These are phyloP conservation scores for Penicillium sp. DNA, from an alignment of 2,329 filamentous ascomycete genomes.

Conservation along the genomic window DNA sequence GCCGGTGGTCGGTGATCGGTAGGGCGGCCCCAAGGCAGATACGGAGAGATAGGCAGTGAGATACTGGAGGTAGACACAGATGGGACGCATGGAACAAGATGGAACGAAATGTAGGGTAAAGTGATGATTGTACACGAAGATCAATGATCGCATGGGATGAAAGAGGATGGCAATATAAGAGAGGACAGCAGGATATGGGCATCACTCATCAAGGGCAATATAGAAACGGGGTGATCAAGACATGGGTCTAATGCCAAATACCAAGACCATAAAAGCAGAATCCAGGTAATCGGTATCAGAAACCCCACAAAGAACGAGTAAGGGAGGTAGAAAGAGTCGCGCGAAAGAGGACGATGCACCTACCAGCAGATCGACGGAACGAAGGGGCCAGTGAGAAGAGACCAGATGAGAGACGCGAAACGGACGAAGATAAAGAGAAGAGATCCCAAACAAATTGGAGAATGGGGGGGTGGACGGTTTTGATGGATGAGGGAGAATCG, in stretches of 20 bases:
- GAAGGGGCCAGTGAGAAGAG: background rate
- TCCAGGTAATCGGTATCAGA: background rate
- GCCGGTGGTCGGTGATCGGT: background rate
- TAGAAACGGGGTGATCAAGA: background rate
- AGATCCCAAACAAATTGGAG: slow-evolving; percentile 28
- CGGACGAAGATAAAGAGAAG: slow-evolving; percentile 24
- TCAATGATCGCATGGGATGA: background rate
- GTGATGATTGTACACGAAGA: background rate
- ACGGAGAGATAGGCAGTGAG: background rate
- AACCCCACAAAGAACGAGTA: background rate
- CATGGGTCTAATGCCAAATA: background rate
- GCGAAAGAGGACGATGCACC: background rate
- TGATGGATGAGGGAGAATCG: slow-evolving; percentile 14
- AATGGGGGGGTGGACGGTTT: slow-evolving; percentile 18
- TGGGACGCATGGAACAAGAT: background rate
- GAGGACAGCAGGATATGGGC: background rate
- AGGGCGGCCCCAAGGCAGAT: slow-evolving; percentile 1
- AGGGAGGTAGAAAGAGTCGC: background rate
- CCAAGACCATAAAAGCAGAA: background rate
- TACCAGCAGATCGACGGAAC: background rate
- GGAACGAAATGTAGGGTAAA: background rate
- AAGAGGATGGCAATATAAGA: background rate
- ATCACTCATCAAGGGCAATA: slow-evolving; percentile 1
- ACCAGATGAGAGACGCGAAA: slow-evolving; percentile 11
- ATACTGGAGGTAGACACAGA: background rate